A percentile compares a stretch with the other conserved stretches of the same genome.
Evolutionary conservation across 2,329 filamentous ascomycete genomes (phyloP).

Genomic region (Sporothrix curviconia): DNA sequence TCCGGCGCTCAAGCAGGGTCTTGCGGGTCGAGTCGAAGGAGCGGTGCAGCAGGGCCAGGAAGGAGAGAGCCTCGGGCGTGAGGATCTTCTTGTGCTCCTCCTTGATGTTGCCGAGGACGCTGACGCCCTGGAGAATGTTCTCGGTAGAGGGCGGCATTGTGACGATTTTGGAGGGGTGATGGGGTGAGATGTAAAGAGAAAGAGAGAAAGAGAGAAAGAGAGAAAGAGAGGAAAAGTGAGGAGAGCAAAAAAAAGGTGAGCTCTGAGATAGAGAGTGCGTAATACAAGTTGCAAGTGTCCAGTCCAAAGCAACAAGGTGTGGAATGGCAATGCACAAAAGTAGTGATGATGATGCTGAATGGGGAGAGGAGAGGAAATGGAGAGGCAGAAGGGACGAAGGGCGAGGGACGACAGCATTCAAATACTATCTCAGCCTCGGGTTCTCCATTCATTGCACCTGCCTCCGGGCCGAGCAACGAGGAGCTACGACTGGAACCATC

Average conservation of each 20-base stretch:
- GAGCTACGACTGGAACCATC: background rate
- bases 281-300: background rate
- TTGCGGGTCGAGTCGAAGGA: conserved; percentile 90
- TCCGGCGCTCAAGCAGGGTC: conserved; percentile 77
- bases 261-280: too few species aligned
- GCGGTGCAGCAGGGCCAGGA: conserved; percentile 89
- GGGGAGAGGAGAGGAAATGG: background rate
- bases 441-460: conserved; percentile 2
- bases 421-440: conserved; percentile 8
- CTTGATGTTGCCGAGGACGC: conserved; percentile 72
- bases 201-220: background rate
- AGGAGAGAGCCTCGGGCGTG: conserved; percentile 81
- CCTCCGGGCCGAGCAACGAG: conserved; percentile 5
- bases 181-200: background rate
- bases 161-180: background rate
- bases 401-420: conserved; percentile 8
- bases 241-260: background rate
- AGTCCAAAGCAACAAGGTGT: background rate
- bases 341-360: background rate
- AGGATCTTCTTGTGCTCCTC: conserved; percentile 84
- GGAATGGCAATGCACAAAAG: background rate
- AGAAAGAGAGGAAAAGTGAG: background rate
- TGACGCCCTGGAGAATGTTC: conserved; percentile 77
- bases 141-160: conserved; percentile 67
- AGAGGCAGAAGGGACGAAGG: background rate